These are phyloP conservation scores for Plantago rigida DNA, from an alignment of 305 asterid genomes.

Conservation along the genomic window DNA sequence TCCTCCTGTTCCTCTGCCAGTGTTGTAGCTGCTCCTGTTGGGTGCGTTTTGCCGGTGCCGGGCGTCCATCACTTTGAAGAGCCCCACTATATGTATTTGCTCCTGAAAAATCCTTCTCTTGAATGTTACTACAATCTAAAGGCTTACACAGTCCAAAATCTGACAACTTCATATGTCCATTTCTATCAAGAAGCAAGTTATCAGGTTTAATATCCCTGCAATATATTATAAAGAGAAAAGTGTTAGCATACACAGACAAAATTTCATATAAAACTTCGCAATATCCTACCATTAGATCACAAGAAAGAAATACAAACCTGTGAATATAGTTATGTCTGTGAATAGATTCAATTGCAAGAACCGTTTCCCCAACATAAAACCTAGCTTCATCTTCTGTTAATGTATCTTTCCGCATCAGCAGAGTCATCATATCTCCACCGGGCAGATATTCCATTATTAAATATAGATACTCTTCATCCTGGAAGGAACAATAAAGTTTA, in stretches of 20 bases:
- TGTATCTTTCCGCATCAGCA: constrained; percentile 86
- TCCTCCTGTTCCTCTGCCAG: constrained; percentile 91
- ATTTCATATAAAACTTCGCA: background rate
- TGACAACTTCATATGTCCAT: constrained; percentile 84
- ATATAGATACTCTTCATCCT: constrained; percentile 87
- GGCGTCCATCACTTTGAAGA: constrained; percentile 77
- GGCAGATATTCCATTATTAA: constrained; percentile 93
- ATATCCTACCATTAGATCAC: constrained; percentile 13
- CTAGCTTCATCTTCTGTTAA: constrained; percentile 80
- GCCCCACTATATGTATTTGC: constrained; percentile 60
- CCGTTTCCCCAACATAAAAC: constrained; percentile 87
- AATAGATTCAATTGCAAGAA: constrained; percentile 86
- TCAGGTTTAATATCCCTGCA: constrained; percentile 94
- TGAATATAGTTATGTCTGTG: constrained; percentile 85
- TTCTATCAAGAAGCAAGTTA: constrained; percentile 78
- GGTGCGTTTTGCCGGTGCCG: constrained; percentile 69
- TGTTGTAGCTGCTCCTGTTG: constrained; percentile 89
- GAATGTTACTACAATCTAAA: constrained; percentile 73
- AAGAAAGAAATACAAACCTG: constrained; percentile 44
- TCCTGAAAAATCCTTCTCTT: constrained; percentile 71
- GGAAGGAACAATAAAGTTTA: constrained; percentile 88
- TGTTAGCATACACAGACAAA: no score
- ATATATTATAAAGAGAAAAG: constrained; percentile 14
- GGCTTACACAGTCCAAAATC: constrained; percentile 94
- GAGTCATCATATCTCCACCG: constrained; percentile 98